These are phyloP conservation scores for Tausonia pullulans DNA, from an alignment of 1,284 basidiomycete species.

Conservation along the genomic window DNA sequence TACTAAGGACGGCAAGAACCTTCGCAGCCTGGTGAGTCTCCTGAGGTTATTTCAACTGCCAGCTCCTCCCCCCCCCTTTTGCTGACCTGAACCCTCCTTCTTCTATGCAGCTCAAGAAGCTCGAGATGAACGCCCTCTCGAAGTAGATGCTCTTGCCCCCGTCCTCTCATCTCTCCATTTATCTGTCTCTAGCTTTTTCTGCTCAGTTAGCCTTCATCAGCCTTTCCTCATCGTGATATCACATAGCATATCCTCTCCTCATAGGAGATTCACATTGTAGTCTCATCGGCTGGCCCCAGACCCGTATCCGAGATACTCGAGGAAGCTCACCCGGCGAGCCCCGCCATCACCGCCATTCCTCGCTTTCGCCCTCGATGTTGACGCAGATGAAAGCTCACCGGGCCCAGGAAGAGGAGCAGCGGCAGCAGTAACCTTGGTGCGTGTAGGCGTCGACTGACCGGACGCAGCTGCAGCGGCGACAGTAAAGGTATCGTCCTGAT, in stretches of 20 bases:
- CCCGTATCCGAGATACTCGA: not conserved
- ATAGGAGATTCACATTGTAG: not conserved
- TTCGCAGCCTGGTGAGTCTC: conserved; percentile 50
- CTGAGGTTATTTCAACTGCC: conserved; percentile 32
- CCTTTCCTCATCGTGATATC: not conserved
- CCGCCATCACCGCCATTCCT: too few species aligned
- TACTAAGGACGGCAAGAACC: conserved; percentile 71
- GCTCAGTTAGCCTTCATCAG: not conserved
- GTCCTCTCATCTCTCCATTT: not conserved
- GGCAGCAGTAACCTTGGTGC: too few species aligned
- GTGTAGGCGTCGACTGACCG: too few species aligned
- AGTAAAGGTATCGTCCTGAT: not conserved
- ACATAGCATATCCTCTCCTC: not conserved
- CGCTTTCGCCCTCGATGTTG: too few species aligned
- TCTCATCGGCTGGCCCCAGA: not conserved
- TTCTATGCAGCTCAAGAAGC: conserved; percentile 43
- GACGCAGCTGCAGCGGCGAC: too few species aligned
- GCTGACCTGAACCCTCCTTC: too few species aligned
- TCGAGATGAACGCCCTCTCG: conserved; percentile 38
- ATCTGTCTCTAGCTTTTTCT: not conserved
- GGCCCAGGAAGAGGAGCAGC: too few species aligned
- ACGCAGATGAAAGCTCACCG: too few species aligned
- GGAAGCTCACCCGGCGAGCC: too few species aligned
- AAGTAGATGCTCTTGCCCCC: not conserved
- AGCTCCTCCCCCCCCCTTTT: not conserved